Percentiles rank a stretch among this genome's conserved stretches.
Conservation (phyloP, 2,329 filamentous ascomycete genomes). For the Drechslerella dactyloides region DNA sequence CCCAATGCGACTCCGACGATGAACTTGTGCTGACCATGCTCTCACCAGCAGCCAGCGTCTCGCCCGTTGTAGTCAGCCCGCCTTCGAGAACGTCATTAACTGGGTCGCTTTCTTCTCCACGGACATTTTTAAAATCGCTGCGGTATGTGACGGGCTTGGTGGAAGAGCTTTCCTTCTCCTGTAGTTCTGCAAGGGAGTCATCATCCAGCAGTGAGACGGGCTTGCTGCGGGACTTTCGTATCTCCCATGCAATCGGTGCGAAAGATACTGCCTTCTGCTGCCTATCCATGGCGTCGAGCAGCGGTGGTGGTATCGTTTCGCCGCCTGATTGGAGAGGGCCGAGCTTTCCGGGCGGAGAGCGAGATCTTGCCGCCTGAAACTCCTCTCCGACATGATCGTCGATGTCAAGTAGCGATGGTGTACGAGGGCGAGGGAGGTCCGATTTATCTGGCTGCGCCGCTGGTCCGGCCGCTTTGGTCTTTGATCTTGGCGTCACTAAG, state of each 20-base stretch:
- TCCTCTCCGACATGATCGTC: conserved; percentile 5
- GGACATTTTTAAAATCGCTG: conserved; percentile 29
- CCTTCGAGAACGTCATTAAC: too few species aligned
- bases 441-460: too few species aligned
- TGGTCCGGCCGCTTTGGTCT: too few species aligned
- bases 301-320: too few species aligned
- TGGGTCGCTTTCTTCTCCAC: conserved; percentile 13
- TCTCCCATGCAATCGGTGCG: conserved; percentile 2
- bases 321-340: too few species aligned
- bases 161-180: conserved; percentile 9
- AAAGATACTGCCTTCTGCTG: not conserved
- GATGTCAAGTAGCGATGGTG: conserved; percentile 13
- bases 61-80: too few species aligned
- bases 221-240: conserved; percentile 19
- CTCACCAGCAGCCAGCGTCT: too few species aligned
- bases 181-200: conserved; percentile 7
- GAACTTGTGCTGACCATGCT: too few species aligned
- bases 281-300: too few species aligned
- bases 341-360: too few species aligned
- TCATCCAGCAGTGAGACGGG: conserved; percentile 13
- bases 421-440: conserved; percentile 4
- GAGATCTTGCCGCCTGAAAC: conserved; percentile 7
- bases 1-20: conserved; percentile 3
- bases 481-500: too few species aligned
- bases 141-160: conserved; percentile 14